phyloP scores from a whole-genome alignment of 345 rosid species.

The Eucalyptus grandis region DNA sequence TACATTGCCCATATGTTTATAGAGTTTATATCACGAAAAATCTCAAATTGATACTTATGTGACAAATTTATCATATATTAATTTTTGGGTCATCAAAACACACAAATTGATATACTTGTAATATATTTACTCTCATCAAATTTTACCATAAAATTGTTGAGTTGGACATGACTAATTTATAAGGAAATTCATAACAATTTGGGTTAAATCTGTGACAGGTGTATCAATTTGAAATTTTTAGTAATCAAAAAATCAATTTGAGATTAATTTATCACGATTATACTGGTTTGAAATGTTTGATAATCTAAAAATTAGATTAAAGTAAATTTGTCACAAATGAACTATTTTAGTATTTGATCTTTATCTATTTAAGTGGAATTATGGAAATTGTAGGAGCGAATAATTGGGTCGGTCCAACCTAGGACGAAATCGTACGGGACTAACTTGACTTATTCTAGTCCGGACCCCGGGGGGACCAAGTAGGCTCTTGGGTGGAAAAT shows the following conservation, averaged over 20 bases:
- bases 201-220: rapidly evolving
- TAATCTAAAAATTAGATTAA: too few relatives aligned
- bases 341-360: not conserved
- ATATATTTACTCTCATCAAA: not conserved
- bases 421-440: not conserved
- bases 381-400: not conserved
- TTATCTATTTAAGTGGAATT: not conserved
- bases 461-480: too few relatives aligned
- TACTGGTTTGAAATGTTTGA: rapidly evolving
- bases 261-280: rapidly evolving
- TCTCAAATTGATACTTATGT: rapidly evolving
- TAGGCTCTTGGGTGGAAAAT: not conserved
- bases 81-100: not conserved
- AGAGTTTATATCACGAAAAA: too few relatives aligned
- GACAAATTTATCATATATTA: not conserved
- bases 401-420: not conserved
- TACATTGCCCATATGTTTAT: not conserved
- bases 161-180: rapidly evolving
- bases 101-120: too few relatives aligned
- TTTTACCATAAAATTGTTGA: too few relatives aligned
- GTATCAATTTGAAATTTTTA: rapidly evolving
- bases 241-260: too few relatives aligned
- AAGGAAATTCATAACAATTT: rapidly evolving
- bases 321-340: too few relatives aligned
- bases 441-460: not conserved